Evolutionary conservation across 2,329 filamentous ascomycete species (phyloP).

Genomic region (Scolecobasidium constrictum): DNA sequence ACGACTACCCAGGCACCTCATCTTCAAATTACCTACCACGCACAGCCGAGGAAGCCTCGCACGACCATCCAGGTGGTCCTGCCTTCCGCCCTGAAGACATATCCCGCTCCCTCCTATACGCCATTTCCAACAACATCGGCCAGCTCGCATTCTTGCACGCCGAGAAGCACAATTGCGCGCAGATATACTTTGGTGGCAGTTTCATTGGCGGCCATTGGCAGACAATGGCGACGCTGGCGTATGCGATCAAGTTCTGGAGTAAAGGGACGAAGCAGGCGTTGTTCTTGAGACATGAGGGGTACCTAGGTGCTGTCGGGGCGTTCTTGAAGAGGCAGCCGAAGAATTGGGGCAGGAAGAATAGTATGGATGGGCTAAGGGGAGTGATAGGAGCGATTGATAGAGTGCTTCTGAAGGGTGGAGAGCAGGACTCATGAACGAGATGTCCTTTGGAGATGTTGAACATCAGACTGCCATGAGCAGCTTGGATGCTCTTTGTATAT

Average conservation of each 20-base stretch:
- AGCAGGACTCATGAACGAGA: not conserved
- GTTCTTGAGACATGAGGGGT: constrained; percentile 91
- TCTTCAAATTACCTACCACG: not conserved
- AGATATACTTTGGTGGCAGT: constrained; percentile 95
- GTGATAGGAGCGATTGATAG: not conserved
- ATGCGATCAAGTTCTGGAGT: constrained; percentile 96
- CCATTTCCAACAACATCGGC: constrained; percentile 80
- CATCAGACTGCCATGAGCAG: too few species aligned
- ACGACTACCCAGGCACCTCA: not conserved
- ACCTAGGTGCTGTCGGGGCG: constrained; percentile 84
- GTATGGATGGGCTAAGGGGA: constrained; percentile 44
- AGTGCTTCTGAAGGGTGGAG: not conserved
- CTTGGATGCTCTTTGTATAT: too few species aligned
- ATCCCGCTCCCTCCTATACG: constrained; percentile 82
- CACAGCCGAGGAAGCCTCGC: constrained; percentile 21
- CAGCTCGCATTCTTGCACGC: constrained; percentile 97
- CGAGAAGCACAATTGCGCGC: constrained; percentile 79
- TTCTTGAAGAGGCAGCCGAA: constrained; percentile 84
- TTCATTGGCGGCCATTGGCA: constrained; percentile 95
- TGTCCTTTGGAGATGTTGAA: too few species aligned
- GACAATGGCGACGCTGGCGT: constrained; percentile 95
- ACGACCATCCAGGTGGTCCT: constrained; percentile 18
- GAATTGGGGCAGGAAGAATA: constrained; percentile 82
- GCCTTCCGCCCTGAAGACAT: constrained; percentile 74
- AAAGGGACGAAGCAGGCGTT: constrained; percentile 91